Evolutionary conservation across 129 eudicot genomes (phyloP).

Genomic region (Flaveria trinervia): DNA sequence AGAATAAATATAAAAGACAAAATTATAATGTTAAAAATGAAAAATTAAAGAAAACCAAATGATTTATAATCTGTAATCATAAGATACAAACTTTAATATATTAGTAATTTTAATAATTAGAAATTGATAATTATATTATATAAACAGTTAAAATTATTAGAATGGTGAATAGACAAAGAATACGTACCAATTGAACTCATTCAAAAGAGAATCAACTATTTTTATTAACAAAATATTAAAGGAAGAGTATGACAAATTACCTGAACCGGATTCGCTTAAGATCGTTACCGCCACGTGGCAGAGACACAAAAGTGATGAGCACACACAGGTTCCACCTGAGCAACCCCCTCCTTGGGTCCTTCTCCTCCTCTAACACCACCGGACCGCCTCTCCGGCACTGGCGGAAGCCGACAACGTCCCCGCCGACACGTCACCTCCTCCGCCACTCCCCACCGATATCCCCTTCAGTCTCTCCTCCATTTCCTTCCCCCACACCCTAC

Average conservation of each 20-base stretch:
- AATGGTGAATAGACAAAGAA: constrained; percentile 26
- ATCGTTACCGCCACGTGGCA: constrained; percentile 93
- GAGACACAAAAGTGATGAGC: constrained; percentile 66
- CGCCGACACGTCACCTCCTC: constrained; percentile 42
- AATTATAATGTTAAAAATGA: too few species aligned
- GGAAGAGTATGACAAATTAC: constrained; percentile 37
- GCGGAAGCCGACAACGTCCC: constrained; percentile 64
- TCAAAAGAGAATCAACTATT: background rate
- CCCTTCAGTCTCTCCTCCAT: constrained; percentile 80
- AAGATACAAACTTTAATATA: too few species aligned
- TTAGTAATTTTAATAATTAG: too few species aligned
- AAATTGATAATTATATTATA: too few species aligned
- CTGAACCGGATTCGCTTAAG: constrained; percentile 97
- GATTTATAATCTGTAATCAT: too few species aligned
- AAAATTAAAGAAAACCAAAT: too few species aligned
- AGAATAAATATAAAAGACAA: too few species aligned
- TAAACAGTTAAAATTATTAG: too few species aligned
- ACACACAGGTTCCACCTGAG: constrained; percentile 93
- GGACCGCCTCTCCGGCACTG: constrained; percentile 65
- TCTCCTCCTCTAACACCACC: constrained; percentile 69
- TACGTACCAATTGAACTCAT: background rate
- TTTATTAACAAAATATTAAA: background rate
- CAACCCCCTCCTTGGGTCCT: constrained; percentile 81
- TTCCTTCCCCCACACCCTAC: constrained; percentile 76
- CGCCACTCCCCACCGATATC: constrained; percentile 58